Evolutionary conservation across 495 filamentous ascomycete species (phyloP).

Genomic region (Xylaria curta): DNA sequence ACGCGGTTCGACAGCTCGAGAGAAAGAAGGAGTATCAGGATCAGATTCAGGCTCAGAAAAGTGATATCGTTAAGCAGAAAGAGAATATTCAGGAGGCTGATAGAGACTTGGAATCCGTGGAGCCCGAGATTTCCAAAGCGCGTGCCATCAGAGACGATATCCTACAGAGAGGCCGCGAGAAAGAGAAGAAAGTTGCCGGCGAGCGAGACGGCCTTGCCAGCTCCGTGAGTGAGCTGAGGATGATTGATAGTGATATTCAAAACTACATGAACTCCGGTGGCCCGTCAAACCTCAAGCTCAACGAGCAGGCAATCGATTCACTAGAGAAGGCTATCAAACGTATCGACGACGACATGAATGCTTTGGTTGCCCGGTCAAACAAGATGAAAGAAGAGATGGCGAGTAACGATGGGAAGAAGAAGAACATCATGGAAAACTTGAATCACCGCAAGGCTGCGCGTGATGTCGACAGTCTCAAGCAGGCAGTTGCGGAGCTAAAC

Average conservation of each 20-base stretch:
- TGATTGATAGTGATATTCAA: constrained; percentile 77
- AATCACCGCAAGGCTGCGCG: constrained; percentile 76
- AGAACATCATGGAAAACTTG: constrained; percentile 85
- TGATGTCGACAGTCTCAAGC: constrained; percentile 67
- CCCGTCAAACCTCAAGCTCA: constrained; percentile 69
- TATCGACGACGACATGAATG: constrained; percentile 69
- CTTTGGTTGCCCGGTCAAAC: constrained; percentile 73
- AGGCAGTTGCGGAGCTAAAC: constrained; percentile 78
- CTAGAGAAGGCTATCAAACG: constrained; percentile 69
- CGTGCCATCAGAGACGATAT: constrained; percentile 77
- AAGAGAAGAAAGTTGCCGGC: constrained; percentile 75
- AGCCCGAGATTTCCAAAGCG: constrained; percentile 75
- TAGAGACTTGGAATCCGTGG: constrained; percentile 69
- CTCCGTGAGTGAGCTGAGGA: constrained; percentile 76
- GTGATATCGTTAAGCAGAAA: constrained; percentile 69
- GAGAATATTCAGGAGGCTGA: constrained; percentile 71
- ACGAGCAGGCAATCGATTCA: constrained; percentile 69
- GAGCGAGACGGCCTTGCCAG: constrained; percentile 72
- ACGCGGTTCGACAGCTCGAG: constrained; percentile 74
- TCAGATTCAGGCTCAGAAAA: constrained; percentile 75
- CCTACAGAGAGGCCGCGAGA: constrained; percentile 69
- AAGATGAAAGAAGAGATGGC: constrained; percentile 77
- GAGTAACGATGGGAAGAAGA: constrained; percentile 77
- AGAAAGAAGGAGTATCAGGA: constrained; percentile 70
- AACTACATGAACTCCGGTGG: constrained; percentile 81